Evolutionary conservation across 2,329 filamentous ascomycete genomes (phyloP), one percentile per base, ranked within the genome.

Genomic region (Tolypocladium album): DNA sequence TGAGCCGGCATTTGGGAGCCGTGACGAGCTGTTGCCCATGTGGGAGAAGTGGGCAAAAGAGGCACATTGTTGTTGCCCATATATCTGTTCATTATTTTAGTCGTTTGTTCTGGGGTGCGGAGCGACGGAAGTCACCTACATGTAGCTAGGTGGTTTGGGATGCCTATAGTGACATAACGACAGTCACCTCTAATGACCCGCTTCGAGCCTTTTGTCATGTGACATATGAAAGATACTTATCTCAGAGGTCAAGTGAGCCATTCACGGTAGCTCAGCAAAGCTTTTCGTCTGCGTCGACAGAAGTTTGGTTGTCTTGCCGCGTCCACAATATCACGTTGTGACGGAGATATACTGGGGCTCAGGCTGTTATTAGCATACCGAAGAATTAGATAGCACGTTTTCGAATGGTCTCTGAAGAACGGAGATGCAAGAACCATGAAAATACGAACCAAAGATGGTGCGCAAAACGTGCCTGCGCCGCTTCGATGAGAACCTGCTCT

Each of bases 81-180:
- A 11, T 67, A 66, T 64, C 67, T 53, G 34, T 22, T 66, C 70
- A 67, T 64, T 67, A 64, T 67, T 62, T 66, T 61, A 64, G 66
- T 67, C 56, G 63, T 68, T 64, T 64, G 63, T 22, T 50, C 36
- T 39, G 42, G 61, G 60, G 65, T 62, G 62, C 56, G 58, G 63
- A 62, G 58, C 58, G 55, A 64, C 63, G 64, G 60, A 62, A 58
- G 58, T 58, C 59, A 31, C 20, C 22, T 55, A 17, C 2, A 36
- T 11, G 7, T 36, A 13, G 36, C 9, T 38, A 47, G 56, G 58
- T 56, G 55, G 66, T 64, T 64, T 60, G 62, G 61, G 56, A 60
- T 68, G 69, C 63, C 55, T 60, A 67, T 68, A 67, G 67, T 69
- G 68, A 58, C 67, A 67, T 61, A 67, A 68, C 62, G 59, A 68